These are phyloP conservation scores for Nyssa sinensis DNA, from an alignment of 148 eudicot species.

Conservation along the genomic window DNA sequence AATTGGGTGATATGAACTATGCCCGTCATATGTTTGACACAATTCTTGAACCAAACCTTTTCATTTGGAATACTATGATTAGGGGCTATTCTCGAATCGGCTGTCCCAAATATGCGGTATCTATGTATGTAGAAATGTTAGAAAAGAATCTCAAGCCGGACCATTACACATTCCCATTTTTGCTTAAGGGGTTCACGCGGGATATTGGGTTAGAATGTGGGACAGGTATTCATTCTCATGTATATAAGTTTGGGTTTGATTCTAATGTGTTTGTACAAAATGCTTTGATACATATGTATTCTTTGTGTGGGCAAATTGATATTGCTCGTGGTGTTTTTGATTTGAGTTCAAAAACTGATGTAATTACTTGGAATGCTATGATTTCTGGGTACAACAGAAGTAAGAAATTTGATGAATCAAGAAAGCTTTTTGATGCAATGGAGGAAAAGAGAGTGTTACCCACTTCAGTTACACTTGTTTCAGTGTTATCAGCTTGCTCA, in stretches of 20 bases:
- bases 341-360: slow-evolving; percentile 20
- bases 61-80: slow-evolving; percentile 36
- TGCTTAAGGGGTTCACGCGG: slow-evolving; percentile 28
- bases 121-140: slow-evolving; percentile 31
- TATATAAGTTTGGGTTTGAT: slow-evolving; percentile 31
- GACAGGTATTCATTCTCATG: slow-evolving; percentile 30
- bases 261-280: slow-evolving; percentile 25
- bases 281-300: slow-evolving; percentile 28
- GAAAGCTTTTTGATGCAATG: slow-evolving; percentile 31
- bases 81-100: slow-evolving; percentile 25
- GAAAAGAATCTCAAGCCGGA: slow-evolving; percentile 26
- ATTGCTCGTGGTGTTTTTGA: slow-evolving; percentile 31
- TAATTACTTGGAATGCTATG: slow-evolving; percentile 35
- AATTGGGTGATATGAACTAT: slow-evolving; percentile 26
- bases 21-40: slow-evolving; percentile 30
- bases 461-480: slow-evolving; percentile 35
- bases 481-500: slow-evolving; percentile 35
- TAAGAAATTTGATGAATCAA: slow-evolving; percentile 32
- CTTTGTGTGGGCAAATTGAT: slow-evolving; percentile 18
- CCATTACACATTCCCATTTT: slow-evolving; percentile 34
- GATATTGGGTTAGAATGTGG: slow-evolving; percentile 21
- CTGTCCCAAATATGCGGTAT: slow-evolving; percentile 18
- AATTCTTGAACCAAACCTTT: slow-evolving; percentile 30
- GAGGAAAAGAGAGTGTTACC: slow-evolving; percentile 31
- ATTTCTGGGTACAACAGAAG: slow-evolving; percentile 39